Base-by-base conservation (phyloP, 495 filamentous ascomycete genomes). In the Aspergillus sclerotioniger region DNA sequence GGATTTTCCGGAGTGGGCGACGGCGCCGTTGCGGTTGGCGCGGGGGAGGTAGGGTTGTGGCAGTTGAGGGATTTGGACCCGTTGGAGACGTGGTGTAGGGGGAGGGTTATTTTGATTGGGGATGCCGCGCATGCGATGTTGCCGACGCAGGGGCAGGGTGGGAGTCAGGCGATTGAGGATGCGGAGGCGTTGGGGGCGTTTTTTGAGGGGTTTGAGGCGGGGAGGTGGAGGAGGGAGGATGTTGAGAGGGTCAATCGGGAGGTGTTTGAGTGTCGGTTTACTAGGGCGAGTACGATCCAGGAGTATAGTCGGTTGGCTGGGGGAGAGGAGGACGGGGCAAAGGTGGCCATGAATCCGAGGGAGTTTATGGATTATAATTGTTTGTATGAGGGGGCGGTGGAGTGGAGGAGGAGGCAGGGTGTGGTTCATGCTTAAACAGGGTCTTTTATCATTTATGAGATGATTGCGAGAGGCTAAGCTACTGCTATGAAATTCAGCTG, bases 341-440 rank as follows among this genome's bases (percentile, higher is more conserved):
- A 61, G 12, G 63, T 76, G 8, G 71, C 61, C 0, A 68, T 79
- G 73, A 73, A 63, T 45, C 70, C 72, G 1, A 69, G 59, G 21
- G 70, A 79, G 46, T 79, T 77, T 50, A 71, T 73, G 70, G 70
- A 76, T 20, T 79, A 71, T 57, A 79, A 77, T 56, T 76, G 71
- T 43, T 60, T 50, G 12, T 79, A 79, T 61, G 29, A 51, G 3
- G 74, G 75, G 7, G 74, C 71, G 62, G 60, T 37, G 64, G 70
- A 21, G 7, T 49, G 46, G 25, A 13, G 25, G 25, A 13, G 25
- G 25, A 25, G 25, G 25, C 25, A 25, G 25, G 25, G 2, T 2
- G 2, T 25, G 25, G 5, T 25, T 25, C 5, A 25, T 25, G 25
- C 5, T 25, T 25, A n/a, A n/a, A n/a, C n/a, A n/a, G n/a, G n/a